A percentile compares a stretch with the other conserved stretches of the same genome.
Conservation (phyloP, 495 filamentous ascomycete genomes). For the Tirmania nivea region DNA sequence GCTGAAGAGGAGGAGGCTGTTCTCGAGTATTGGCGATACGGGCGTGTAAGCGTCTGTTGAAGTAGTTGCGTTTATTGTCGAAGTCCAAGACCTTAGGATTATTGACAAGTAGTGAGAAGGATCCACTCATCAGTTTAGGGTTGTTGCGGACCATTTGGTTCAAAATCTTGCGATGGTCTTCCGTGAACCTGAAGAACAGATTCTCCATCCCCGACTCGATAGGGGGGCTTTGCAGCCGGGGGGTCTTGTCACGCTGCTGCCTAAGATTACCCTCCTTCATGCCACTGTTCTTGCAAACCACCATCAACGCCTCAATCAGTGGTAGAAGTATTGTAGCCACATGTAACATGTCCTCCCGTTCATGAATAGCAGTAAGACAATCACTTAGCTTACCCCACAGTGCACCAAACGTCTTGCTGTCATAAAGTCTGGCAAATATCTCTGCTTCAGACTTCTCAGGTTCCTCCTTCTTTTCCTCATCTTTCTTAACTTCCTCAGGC, state of each 20-base stretch:
- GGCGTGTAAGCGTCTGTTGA: slow-evolving; percentile 74
- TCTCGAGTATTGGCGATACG: slow-evolving; percentile 40
- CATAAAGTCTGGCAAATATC: slow-evolving; percentile 67
- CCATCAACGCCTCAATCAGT: slow-evolving; percentile 90
- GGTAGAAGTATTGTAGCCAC: slow-evolving; percentile 88
- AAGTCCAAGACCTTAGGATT: slow-evolving; percentile 98
- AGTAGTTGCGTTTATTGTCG: slow-evolving; percentile 99
- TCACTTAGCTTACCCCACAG: slow-evolving; percentile 90
- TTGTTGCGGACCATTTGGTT: slow-evolving; percentile 95
- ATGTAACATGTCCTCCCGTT: slow-evolving; percentile 85
- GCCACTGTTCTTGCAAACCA: slow-evolving; percentile 91
- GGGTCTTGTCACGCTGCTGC: slow-evolving; percentile 23
- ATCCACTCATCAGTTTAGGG: slow-evolving; percentile 93
- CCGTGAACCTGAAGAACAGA: slow-evolving; percentile 95
- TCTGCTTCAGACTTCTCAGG: slow-evolving; percentile 44
- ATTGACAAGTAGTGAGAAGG: slow-evolving; percentile 84
- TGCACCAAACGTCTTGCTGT: slow-evolving; percentile 67
- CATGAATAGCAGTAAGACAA: slow-evolving; percentile 67
- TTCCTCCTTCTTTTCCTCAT: slow-evolving; percentile 32
- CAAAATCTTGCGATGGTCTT: slow-evolving; percentile 92
- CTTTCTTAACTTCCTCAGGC: slow-evolving; percentile 27
- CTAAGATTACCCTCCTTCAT: slow-evolving; percentile 43
- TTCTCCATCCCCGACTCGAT: slow-evolving; percentile 65
- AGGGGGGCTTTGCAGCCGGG: slow-evolving; percentile 36
- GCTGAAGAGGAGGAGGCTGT: slow-evolving; percentile 50